phyloP scores from a whole-genome alignment of 2,329 filamentous ascomycete genomes.

The Cladosporium sp. region DNA sequence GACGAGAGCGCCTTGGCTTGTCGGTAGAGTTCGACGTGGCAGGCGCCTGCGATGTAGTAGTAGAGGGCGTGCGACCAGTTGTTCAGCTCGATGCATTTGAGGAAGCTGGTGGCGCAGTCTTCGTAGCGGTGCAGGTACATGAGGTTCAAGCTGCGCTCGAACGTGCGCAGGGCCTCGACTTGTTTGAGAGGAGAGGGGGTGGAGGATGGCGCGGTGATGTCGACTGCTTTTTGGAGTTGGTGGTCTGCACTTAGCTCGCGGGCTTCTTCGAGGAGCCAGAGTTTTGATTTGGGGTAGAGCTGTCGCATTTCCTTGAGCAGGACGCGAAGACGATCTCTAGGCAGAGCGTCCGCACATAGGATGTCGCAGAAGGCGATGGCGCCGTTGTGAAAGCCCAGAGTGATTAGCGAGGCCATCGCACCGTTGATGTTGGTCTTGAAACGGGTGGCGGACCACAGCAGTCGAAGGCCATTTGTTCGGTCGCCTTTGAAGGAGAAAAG shows the following conservation, averaged over 20 bases:
- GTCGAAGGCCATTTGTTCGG: constrained; percentile 71
- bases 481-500: constrained; percentile 92
- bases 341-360: constrained; percentile 64
- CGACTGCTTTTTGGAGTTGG: constrained; percentile 63
- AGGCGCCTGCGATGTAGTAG: constrained; percentile 77
- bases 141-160: constrained; percentile 73
- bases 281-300: constrained; percentile 73
- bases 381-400: constrained; percentile 85
- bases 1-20: constrained; percentile 44
- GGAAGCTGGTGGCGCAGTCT: constrained; percentile 69
- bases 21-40: constrained; percentile 79
- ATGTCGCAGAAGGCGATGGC: constrained; percentile 87
- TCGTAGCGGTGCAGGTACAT: constrained; percentile 78
- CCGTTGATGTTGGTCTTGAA: constrained; percentile 81
- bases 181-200: constrained; percentile 71
- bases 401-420: constrained; percentile 76
- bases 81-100: constrained; percentile 69
- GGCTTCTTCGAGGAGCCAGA: constrained; percentile 89
- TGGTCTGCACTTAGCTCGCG: constrained; percentile 66
- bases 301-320: constrained; percentile 70
- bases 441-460: constrained; percentile 87
- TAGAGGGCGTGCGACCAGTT: constrained; percentile 90
- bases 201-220: constrained; percentile 42
- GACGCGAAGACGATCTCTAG: constrained; percentile 60
- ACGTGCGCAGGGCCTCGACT: constrained; percentile 77